A percentile compares a stretch with the other conserved stretches of the same genome.
phyloP scores from a whole-genome alignment of 2,329 filamentous ascomycete genomes.

The Beauveria sp. region DNA sequence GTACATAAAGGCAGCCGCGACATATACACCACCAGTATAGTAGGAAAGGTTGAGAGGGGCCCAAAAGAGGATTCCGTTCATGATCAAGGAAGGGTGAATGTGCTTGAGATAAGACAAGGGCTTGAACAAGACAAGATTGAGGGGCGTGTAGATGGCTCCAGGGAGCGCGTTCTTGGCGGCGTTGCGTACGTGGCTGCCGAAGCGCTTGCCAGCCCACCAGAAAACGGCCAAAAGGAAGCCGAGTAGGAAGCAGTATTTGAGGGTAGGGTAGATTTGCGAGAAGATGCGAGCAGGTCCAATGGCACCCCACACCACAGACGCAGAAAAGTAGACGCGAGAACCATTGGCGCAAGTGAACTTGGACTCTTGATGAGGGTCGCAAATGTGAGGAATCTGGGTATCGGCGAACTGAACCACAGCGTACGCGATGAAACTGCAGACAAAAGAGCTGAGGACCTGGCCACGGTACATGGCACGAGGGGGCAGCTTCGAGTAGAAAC shows the following conservation, averaged over 20 bases:
- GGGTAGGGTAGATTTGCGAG: slow-evolving; percentile 15
- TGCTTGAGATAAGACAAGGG: slow-evolving; percentile 24
- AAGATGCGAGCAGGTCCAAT: slow-evolving; percentile 29
- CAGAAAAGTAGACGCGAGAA: slow-evolving; percentile 26
- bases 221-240: slow-evolving; percentile 25
- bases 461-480: slow-evolving; percentile 27
- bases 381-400: slow-evolving; percentile 23
- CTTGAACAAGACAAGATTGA: slow-evolving; percentile 19
- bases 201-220: slow-evolving; percentile 59
- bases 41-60: slow-evolving; percentile 36
- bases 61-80: slow-evolving; percentile 35
- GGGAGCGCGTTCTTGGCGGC: slow-evolving; percentile 1
- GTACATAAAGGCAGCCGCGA: slow-evolving; percentile 36
- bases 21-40: slow-evolving; percentile 33
- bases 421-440: slow-evolving; percentile 37
- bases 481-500: slow-evolving; percentile 22
- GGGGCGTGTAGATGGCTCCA: slow-evolving; percentile 12
- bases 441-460: slow-evolving; percentile 35
- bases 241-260: slow-evolving; percentile 15
- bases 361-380: slow-evolving; percentile 25
- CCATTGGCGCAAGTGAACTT: slow-evolving; percentile 23
- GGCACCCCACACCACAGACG: slow-evolving; percentile 25
- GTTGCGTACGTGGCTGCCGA: slow-evolving; percentile 27
- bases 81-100: slow-evolving; percentile 32
- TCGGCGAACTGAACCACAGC: slow-evolving; percentile 31